Evolutionary conservation across 1,284 basidiomycete species (phyloP), one percentile per base, ranked within the genome.

Genomic region (Boletellus deceptivus): DNA sequence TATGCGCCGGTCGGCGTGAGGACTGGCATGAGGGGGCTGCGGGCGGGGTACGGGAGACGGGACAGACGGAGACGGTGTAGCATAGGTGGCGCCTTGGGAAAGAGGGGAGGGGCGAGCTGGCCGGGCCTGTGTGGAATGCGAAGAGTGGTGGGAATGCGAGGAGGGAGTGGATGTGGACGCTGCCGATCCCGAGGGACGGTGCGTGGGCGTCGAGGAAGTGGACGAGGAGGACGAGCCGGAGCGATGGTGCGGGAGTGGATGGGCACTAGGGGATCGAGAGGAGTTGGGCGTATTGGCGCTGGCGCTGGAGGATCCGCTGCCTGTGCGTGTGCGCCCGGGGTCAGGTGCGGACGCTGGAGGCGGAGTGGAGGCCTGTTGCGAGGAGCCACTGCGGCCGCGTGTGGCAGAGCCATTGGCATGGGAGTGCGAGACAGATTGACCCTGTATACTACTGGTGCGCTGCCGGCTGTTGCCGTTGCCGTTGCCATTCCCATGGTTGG

Each of bases 61-160:
- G 31, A 40, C 16, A 18, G 60, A 35, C 3, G 53, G 43, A 11
- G 61, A 34, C 0, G 56, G 24, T 18, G 79, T 76, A 11, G 80
- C 80, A 55, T 81, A 83, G 17, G 70, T 84, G 11, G 62, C 52
- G 36, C 81, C 84, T 63, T 90, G 87, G 5, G 85, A 88, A 38
- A 91, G 73, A 24, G 89, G 87, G 7, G 88, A 89, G 6, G 88
- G 89, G 50, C 86, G 84, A n/a, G 68, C 67, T 0, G 79, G 78
- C 46, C 83, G 83, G 39, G 79, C 74, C 34, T 61, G 57, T 18
- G 72, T 60, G 17, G 76, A 64, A 35, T 73, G 61, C 20, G 72
- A 59, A 34, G 63, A 49, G 25, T 62, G 60, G 34, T 61, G 59
- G 9, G 68, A 59, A 43, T 72, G 61, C 8, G 76, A 67, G 14